These are phyloP conservation scores for Spongispora temasekensis DNA, from an alignment of 1,284 basidiomycete species.

Conservation along the genomic window DNA sequence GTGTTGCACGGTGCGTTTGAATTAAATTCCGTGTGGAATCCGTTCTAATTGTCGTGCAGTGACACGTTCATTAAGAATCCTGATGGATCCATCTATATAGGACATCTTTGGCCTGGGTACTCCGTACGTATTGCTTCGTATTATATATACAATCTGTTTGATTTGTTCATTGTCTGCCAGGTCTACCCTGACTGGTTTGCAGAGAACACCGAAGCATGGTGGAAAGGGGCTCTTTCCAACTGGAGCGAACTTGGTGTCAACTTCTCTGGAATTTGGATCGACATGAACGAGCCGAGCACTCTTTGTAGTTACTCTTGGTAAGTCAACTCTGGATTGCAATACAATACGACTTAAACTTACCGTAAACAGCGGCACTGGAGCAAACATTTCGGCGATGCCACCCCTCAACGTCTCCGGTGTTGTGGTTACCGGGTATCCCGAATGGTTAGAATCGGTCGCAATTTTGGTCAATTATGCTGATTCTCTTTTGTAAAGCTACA, in stretches of 20 bases:
- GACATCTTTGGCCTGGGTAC: constrained; percentile 65
- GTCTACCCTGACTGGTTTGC: constrained; percentile 74
- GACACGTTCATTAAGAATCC: constrained; percentile 68
- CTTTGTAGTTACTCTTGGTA: constrained; percentile 68
- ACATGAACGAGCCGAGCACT: constrained; percentile 72
- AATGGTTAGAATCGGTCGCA: constrained; percentile 48
- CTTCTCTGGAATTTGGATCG: constrained; percentile 74
- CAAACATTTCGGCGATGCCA: constrained; percentile 41
- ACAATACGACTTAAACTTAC: constrained; percentile 13
- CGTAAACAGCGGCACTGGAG: constrained; percentile 48
- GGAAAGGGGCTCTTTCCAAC: constrained; percentile 60
- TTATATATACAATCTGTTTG: neutral
- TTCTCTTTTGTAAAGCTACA: constrained; percentile 48
- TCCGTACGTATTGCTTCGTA: constrained; percentile 42
- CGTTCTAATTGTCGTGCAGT: constrained; percentile 39
- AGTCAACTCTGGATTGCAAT: constrained; percentile 14
- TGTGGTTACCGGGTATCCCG: constrained; percentile 56
- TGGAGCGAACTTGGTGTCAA: constrained; percentile 59
- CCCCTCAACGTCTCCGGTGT: constrained; percentile 47
- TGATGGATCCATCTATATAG: constrained; percentile 65
- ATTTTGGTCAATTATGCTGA: neutral
- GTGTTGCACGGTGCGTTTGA: constrained; percentile 40
- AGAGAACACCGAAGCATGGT: constrained; percentile 55
- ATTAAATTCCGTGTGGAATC: constrained; percentile 23
- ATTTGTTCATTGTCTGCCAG: constrained; percentile 36